Evolutionary conservation across 2,329 filamentous ascomycete species (phyloP), one percentile per base, ranked within the genome.

Genomic region (Albophoma yamanashiensis): DNA sequence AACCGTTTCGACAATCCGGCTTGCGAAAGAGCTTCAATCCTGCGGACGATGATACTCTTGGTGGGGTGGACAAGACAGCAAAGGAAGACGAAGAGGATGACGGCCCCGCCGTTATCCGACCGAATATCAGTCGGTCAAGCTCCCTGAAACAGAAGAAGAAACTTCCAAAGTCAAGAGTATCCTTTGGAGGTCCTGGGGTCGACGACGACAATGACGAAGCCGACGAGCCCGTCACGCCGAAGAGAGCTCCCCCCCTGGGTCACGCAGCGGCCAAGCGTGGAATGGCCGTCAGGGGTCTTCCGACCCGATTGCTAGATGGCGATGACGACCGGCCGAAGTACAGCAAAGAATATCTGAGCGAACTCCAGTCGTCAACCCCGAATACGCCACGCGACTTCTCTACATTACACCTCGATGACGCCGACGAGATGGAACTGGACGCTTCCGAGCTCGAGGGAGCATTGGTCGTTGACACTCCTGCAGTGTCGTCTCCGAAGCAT

Each of bases 311-410:
- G 0, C 15, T 60, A 50, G 50, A 85, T 17, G 75, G 74, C 14
- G 86, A 89, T 17, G 85, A 88, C 20, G 87, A 87, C 58, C 79
- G 88, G 43, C 92, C 91, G 0, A 88, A 78, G 61, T 97, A 99
- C 71, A 95, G 83, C 76, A 89, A 89, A 68, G 91, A 95, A 66
- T 91, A 93, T 65, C 79, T 99, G 25, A 86, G 89, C 40, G 91
- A 96, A 71, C 80, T 99, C 17, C 90, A 91, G 63, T 89, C 86
- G 61, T 92, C 90, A 15, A 97, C 92, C 0, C 92, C 91, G 0
- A 90, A 87, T 31, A 92, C 89, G 0, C 92, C 92, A 0, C 87
- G 84, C 63, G 82, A 89, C 61, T 68, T 87, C 1, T 76, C 77
- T 0, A 74, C 74, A 0, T 63, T 78, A 9, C 71, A 75, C 34